A percentile compares a stretch with the other conserved stretches of the same genome.
Evolutionary conservation across 2,329 filamentous ascomycete species (phyloP).

Genomic region (Hypoxylon sp.): DNA sequence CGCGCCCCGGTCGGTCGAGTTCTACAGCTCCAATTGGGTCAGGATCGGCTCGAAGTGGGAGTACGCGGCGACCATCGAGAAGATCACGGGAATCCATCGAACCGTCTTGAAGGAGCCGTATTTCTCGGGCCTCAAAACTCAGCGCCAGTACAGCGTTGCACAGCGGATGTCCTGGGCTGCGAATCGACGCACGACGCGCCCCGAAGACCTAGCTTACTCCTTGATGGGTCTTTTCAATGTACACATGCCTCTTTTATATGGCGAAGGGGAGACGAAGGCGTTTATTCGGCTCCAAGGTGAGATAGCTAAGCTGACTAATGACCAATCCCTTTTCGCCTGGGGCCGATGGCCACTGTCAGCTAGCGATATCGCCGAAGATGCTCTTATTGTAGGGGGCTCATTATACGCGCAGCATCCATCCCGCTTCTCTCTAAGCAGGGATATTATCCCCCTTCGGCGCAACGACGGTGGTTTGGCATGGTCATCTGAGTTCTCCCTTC

Average conservation of each 20-base stretch:
- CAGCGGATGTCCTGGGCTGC: slow-evolving; percentile 4
- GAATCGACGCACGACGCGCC: background rate
- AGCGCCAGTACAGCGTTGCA: slow-evolving; percentile 8
- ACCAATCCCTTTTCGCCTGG: slow-evolving; percentile 10
- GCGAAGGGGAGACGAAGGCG: slow-evolving; percentile 3
- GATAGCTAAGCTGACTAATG: slow-evolving; percentile 3
- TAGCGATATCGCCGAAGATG: background rate
- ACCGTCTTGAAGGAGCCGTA: slow-evolving; percentile 3
- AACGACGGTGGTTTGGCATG: slow-evolving; percentile 5
- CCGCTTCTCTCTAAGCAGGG: background rate
- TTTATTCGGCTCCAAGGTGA: slow-evolving; percentile 2
- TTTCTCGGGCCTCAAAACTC: slow-evolving; percentile 3
- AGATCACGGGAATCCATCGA: slow-evolving; percentile 10
- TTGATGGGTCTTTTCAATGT: slow-evolving; percentile 10
- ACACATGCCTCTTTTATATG: slow-evolving; percentile 6
- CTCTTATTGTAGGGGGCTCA: background rate
- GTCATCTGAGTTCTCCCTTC: slow-evolving; percentile 7
- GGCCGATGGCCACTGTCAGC: slow-evolving; percentile 6
- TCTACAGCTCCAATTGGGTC: slow-evolving; percentile 5
- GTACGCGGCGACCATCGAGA: slow-evolving; percentile 6
- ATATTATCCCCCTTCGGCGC: slow-evolving; percentile 4
- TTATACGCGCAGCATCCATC: slow-evolving; percentile 3
- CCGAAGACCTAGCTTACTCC: background rate
- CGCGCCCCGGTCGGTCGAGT: slow-evolving; percentile 4
- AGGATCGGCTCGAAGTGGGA: slow-evolving; percentile 6